Evolutionary conservation across 768 basidiomycete genomes (phyloP).

Genomic region (Kwoniella sp.): DNA sequence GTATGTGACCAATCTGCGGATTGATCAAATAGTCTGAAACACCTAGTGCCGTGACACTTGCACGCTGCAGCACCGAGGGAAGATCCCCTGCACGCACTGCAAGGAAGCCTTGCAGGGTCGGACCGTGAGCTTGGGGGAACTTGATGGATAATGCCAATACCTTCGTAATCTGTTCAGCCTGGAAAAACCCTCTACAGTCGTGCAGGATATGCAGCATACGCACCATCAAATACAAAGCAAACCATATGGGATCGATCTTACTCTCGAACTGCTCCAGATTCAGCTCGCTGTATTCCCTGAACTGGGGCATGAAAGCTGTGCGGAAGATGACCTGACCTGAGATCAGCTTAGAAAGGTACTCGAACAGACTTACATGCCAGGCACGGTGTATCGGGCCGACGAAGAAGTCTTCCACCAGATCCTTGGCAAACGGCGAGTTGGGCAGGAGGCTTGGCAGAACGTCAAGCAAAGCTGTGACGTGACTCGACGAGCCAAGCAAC

Average conservation of each 20-base stretch:
- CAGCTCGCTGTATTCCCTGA: neutral
- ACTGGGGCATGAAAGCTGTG: neutral
- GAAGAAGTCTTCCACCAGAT: slow-evolving; percentile 9
- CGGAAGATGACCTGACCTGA: slow-evolving; percentile 7
- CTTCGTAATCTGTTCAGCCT: too few species aligned
- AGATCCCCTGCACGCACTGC: neutral
- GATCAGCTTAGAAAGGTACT: neutral
- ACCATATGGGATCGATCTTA: slow-evolving; percentile 19
- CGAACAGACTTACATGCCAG: slow-evolving; percentile 18
- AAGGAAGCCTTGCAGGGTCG: neutral
- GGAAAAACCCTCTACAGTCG: too few species aligned
- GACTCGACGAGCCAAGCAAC: neutral
- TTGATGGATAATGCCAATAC: slow-evolving; percentile 18
- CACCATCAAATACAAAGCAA: slow-evolving; percentile 28
- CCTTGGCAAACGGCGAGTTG: slow-evolving; percentile 1
- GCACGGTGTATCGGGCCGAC: slow-evolving; percentile 10
- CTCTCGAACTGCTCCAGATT: neutral
- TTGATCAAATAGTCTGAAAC: slow-evolving; percentile 12
- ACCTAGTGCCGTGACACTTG: slow-evolving; percentile 16
- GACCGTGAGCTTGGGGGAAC: neutral
- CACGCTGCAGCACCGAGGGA: slow-evolving; percentile 11
- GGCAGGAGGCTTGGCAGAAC: slow-evolving; percentile 12
- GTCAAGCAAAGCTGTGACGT: neutral
- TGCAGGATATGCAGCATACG: too few species aligned
- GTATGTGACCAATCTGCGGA: slow-evolving; percentile 29